Percentiles rank a stretch among this genome's conserved stretches.
These are phyloP conservation scores for Cochlearia excelsa DNA, from an alignment of 345 rosid species.

Conservation along the genomic window DNA sequence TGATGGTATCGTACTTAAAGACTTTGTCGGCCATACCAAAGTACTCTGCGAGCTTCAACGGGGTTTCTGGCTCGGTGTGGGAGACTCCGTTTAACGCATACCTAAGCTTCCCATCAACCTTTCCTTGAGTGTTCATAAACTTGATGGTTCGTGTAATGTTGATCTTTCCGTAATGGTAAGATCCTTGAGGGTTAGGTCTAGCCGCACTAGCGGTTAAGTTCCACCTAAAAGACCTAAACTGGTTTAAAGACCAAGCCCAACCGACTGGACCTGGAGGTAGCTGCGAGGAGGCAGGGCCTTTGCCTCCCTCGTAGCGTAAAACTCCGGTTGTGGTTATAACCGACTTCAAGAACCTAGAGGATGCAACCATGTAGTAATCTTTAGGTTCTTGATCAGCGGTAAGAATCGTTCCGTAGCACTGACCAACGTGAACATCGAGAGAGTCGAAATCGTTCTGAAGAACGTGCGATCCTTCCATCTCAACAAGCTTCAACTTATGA, in stretches of 20 bases:
- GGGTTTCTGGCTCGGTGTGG: conserved; percentile 51
- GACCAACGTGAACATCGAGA: conserved; percentile 66
- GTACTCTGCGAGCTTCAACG: conserved; percentile 66
- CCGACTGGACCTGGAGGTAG: conserved; percentile 55
- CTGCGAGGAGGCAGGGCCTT: conserved; percentile 43
- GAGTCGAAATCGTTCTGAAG: conserved; percentile 62
- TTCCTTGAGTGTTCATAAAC: conserved; percentile 47
- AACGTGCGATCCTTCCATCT: conserved; percentile 67
- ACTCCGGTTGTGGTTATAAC: conserved; percentile 39
- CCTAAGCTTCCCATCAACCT: conserved; percentile 52
- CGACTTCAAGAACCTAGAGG: conserved; percentile 52
- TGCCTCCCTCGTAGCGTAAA: conserved; percentile 50
- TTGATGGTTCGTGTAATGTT: conserved; percentile 66
- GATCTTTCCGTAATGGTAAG: conserved; percentile 68
- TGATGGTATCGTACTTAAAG: conserved; percentile 51
- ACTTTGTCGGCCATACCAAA: conserved; percentile 44
- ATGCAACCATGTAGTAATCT: conserved; percentile 63
- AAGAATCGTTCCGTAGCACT: conserved; percentile 51
- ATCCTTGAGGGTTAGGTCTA: conserved; percentile 84
- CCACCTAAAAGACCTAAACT: conserved; percentile 73
- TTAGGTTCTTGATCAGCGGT: conserved; percentile 50
- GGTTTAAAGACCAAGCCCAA: conserved; percentile 77
- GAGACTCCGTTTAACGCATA: conserved; percentile 67
- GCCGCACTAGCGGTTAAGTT: conserved; percentile 64
- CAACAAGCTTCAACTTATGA: conserved; percentile 62